Conservation (phyloP, 2,329 filamentous ascomycete genomes). For the Samsoniella hepiali region DNA sequence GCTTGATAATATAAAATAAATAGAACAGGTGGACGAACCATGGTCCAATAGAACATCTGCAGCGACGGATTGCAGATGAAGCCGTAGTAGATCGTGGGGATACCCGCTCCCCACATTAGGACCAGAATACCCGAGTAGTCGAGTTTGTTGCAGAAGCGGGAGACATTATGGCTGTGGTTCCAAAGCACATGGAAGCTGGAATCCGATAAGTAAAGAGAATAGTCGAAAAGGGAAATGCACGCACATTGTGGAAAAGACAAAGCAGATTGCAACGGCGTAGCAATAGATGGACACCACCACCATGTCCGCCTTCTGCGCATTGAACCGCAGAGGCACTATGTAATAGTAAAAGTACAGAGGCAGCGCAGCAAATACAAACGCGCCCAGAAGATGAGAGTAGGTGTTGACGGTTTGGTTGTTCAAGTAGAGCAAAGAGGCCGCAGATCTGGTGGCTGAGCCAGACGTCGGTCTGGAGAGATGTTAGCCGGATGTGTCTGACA, state of each 20-base stretch:
- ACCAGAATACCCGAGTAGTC: slow-evolving; percentile 16
- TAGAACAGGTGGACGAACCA: not conserved
- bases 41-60: slow-evolving; percentile 21
- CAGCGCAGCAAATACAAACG: not conserved
- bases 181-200: slow-evolving; percentile 11
- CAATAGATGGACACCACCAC: not conserved
- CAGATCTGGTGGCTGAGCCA: not conserved
- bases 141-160: slow-evolving; percentile 13
- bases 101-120: slow-evolving; percentile 16
- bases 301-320: not conserved
- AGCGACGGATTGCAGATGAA: slow-evolving; percentile 21
- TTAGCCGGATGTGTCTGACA: too few relatives aligned
- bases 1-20: not conserved
- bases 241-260: not conserved
- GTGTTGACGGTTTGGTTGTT: not conserved
- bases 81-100: slow-evolving; percentile 20
- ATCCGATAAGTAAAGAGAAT: too few relatives aligned
- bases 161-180: slow-evolving; percentile 10
- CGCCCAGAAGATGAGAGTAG: not conserved
- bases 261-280: not conserved
- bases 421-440: not conserved
- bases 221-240: too few relatives aligned
- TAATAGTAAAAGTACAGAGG: not conserved
- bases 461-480: too few relatives aligned
- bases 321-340: not conserved